Conservation (phyloP, 2,329 filamentous ascomycete genomes). For the Colletotrichum zoysiae region DNA sequence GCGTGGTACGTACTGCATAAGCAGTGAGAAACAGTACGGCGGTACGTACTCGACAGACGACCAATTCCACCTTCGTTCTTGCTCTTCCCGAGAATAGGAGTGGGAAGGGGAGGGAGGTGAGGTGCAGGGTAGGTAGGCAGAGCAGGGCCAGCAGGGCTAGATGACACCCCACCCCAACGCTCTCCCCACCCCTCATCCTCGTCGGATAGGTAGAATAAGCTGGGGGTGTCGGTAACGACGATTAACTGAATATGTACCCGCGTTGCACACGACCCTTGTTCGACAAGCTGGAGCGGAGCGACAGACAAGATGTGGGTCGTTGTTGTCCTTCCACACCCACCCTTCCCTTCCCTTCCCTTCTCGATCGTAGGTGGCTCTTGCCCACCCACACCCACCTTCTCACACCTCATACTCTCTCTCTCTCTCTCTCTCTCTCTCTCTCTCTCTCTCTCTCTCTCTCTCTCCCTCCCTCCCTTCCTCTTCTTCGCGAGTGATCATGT, state of each 20-base stretch:
- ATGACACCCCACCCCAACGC: slow-evolving; percentile 21
- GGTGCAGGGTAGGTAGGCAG: slow-evolving; percentile 6
- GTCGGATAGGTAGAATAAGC: too few species aligned
- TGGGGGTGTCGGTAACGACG: not conserved
- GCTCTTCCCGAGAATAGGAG: slow-evolving; percentile 30
- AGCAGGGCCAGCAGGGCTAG: slow-evolving; percentile 35
- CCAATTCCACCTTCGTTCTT: slow-evolving; percentile 24
- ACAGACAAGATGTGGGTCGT: slow-evolving; percentile 1
- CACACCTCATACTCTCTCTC: not conserved
- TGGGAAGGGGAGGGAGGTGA: not conserved
- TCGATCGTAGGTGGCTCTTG: not conserved
- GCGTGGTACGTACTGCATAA: too few species aligned
- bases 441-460: not conserved
- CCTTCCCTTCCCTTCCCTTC: too few species aligned
- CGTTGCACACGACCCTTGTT: not conserved
- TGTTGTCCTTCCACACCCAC: not conserved
- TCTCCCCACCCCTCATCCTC: not conserved
- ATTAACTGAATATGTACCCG: not conserved
- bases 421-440: not conserved
- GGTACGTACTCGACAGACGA: slow-evolving; percentile 10
- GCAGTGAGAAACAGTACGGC: not conserved
- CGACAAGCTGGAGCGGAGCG: not conserved
- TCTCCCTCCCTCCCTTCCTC: not conserved
- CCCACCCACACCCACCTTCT: not conserved
- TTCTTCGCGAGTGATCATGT: not conserved